Base-by-base conservation (phyloP, 1,284 basidiomycete genomes). In the Chondrostereum purpureum region DNA sequence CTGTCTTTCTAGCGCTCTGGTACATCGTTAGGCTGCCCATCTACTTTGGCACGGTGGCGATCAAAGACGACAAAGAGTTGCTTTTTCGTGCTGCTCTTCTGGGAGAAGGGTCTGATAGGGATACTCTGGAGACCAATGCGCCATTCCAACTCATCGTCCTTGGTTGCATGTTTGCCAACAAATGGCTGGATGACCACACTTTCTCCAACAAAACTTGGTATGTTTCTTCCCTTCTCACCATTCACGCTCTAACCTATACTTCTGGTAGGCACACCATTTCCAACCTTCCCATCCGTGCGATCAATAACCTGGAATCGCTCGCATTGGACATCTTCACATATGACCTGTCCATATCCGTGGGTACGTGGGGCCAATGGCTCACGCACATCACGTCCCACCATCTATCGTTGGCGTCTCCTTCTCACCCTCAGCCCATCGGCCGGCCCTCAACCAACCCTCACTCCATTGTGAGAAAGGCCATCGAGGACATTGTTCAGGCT, bases 181-280 rank as follows among this genome's bases (percentile, higher is more conserved):
- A 93, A 66, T 92, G 90, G 89, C 60, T 93, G 52, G 90, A 93
- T 58, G 90, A 93, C 58, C 89, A 92, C 58, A 92, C 91, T 0
- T 93, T 92, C 65, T 88, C 88, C 43, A 92, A 90, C 68, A 91
- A 90, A 70, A 92, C 90, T 47, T 93, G 91, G 90, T 88, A 62
- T 51, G 83, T 64, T 20, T 19, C 19, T 5, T 46, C 24, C 22
- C 27, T 44, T 24, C 27, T 44, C 24, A 4, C 34, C 43, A 50
- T 21, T 41, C 31, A 34, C 39, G 23, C 41, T 35, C 44, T 45
- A 11, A 43, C 34, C 19, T 19, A 43, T 27, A 17, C 43, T 33
- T 44, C 43, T 39, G 27, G 24, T 53, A 89, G 87, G 87, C 82
- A 89, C 54, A 78, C 79, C 13, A 85, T 89, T 49, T 86, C 86